Percentiles rank a stretch among this genome's conserved stretches.
phyloP scores from a whole-genome alignment of 129 eudicot species.

The Flaveria sonorensis region DNA sequence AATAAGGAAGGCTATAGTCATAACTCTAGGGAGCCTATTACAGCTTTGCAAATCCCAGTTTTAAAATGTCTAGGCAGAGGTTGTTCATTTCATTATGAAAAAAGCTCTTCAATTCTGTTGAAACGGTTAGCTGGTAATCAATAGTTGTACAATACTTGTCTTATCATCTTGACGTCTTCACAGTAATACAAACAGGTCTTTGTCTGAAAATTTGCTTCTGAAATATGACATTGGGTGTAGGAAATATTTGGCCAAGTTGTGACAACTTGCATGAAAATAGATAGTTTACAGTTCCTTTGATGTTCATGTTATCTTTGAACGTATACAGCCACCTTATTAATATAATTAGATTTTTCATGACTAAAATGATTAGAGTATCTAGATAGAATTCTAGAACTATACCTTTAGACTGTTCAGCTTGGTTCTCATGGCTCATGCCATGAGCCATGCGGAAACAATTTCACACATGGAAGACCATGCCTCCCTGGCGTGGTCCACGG shows the following conservation, averaged over 20 bases:
- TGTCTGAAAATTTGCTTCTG: constrained; percentile 18
- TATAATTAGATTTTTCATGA: neutral
- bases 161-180: no score
- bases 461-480: no score
- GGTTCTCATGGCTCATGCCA: no score
- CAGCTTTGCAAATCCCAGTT: neutral
- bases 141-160: neutral
- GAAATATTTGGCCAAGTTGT: neutral
- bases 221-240: constrained; percentile 1
- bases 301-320: neutral
- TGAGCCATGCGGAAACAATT: no score
- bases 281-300: constrained; percentile 2
- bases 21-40: constrained; percentile 14
- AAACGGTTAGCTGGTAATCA: constrained; percentile 9
- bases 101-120: neutral
- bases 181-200: no score
- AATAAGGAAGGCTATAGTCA: constrained; percentile 7
- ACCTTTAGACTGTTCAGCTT: no score
- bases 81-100: constrained; percentile 8
- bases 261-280: constrained; percentile 23
- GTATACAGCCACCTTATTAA: neutral
- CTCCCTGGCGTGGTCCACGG: no score
- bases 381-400: no score
- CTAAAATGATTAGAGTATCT: no score
- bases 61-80: neutral